These are phyloP conservation scores for Lactarius deliciosus DNA, from an alignment of 768 basidiomycete genomes.

Conservation along the genomic window DNA sequence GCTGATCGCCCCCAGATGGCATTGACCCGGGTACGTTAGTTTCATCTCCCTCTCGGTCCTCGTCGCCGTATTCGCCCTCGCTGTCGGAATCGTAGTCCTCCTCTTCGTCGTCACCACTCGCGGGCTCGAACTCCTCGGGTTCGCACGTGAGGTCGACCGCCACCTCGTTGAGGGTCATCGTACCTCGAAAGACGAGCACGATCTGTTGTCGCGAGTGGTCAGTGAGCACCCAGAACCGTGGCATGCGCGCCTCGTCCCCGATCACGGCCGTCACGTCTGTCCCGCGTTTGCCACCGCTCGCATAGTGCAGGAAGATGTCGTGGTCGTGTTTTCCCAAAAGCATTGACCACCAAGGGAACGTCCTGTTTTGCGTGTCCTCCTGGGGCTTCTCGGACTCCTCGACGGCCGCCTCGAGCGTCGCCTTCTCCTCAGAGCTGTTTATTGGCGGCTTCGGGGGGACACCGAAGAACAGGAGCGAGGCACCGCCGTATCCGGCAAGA, in stretches of 20 bases:
- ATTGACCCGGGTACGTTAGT: conserved; percentile 6
- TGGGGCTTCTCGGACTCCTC: conserved; percentile 60
- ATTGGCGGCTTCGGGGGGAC: conserved; percentile 41
- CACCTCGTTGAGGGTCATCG: conserved; percentile 85
- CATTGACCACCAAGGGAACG: conserved; percentile 83
- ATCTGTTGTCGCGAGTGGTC: conserved; percentile 74
- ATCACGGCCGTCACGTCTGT: conserved; percentile 47
- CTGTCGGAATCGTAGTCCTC: conserved; percentile 6
- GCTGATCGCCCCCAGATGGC: not conserved
- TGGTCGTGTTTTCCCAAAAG: conserved; percentile 77
- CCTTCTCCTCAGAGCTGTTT: conserved; percentile 50
- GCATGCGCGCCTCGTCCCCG: conserved; percentile 69
- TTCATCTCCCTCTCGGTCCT: not conserved
- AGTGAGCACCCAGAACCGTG: conserved; percentile 83
- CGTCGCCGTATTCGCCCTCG: conserved; percentile 34
- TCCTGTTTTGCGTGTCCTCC: conserved; percentile 9
- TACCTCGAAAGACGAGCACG: conserved; percentile 64
- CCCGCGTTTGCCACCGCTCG: conserved; percentile 28
- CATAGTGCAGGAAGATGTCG: conserved; percentile 76
- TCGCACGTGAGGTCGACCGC: conserved; percentile 86
- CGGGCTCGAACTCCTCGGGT: conserved; percentile 57
- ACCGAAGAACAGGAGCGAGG: conserved; percentile 79
- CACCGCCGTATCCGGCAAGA: conserved; percentile 81
- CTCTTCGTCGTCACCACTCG: conserved; percentile 31
- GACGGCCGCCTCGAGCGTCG: conserved; percentile 61